Base-by-base conservation (phyloP, 2,329 filamentous ascomycete genomes). In the Cryphonectria japonica region DNA sequence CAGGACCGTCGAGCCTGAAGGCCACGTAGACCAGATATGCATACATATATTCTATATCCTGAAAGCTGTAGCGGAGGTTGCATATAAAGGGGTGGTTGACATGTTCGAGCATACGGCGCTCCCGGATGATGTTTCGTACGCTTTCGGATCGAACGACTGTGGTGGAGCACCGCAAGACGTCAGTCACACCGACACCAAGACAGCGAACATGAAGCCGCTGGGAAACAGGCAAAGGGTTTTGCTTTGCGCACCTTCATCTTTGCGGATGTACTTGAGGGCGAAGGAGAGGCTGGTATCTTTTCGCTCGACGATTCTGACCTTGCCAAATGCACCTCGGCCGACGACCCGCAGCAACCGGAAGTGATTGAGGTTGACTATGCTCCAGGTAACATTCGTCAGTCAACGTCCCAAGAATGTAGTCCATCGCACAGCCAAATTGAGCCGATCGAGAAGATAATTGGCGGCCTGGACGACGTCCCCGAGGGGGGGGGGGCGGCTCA, bases 21-120 rank as follows among this genome's bases (percentile, higher is more conserved):
- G 65, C 19, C 26, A 46, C 19, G 41, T 13, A 16, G 64, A 59
- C 41, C 26, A 63, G 11, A 37, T 54, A 37, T 71, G 81, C 93
- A 78, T 86, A 97, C 94, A 99, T 92, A 83, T 99, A 99, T 82
- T 99, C 96, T 77, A 98, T 94, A 82, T 99, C 96, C 83, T 99
- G 96, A 80, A 99, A 99, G 83, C 95, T 98, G 84, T 98, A 99
- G 78, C 96, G 93, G 85, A 99, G 85, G 82, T 99, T 99, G 85
- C 95, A 98, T 76, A 99, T 92, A 81, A 98, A 99, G 37, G 95
- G 94, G 79, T 99, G 96, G 80, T 97, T 98, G 77, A 99, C 88
- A 81, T 98, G 94, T 83, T 99, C 95, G 78, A 99, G 89, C 96
- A 99, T 99, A 79, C 95, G 91, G 74, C 96, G 90, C 85, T 99